Evolutionary conservation across 2,329 filamentous ascomycete genomes (phyloP), one percentile per base, ranked within the genome.

Genomic region (Clarireedia hainanense): DNA sequence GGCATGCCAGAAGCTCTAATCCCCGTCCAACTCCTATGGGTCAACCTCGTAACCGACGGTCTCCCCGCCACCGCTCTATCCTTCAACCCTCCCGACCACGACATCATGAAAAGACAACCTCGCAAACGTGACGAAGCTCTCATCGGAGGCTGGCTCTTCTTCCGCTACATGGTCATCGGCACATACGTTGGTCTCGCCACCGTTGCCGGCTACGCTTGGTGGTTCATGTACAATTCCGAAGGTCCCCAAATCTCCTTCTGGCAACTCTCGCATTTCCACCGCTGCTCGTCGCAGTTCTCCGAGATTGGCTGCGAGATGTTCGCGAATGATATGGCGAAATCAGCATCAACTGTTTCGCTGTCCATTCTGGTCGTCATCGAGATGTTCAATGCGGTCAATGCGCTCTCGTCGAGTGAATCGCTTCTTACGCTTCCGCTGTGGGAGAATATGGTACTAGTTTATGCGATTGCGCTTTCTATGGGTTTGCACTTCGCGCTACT

Each of bases 301-400:
- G 86, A 92, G 65, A 89, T 97, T 66, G 91, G 90, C 52, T 99
- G 94, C 74, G 76, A 84, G 60, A 97, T 99, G 80, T 99, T 99
- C 75, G 75, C 80, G 62, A 86, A 96, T 68, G 80, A 90, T 62
- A 86, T 88, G 78, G 84, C 91, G 63, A 91, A 92, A 73, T 83
- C 91, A 5, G 94, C 91, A 2, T 96, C 91, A 20, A 99, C 94
- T 1, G 85, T 99, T 27, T 96, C 91, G 6, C 80, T 99, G 59
- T 95, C 89, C 3, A 88, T 88, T 67, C 80, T 99, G 17, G 94
- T 99, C 47, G 91, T 96, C 58, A 97, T 99, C 68, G 94, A 99
- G 76, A 99, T 99, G 94, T 82, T 99, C 70, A 99, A 99, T 74
- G 94, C 94, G 65, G 92, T 97, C 87, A 99, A 99, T 70, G 94